These are phyloP conservation scores for Gorgonomyces haynaldii DNA, from an alignment of 192 early-diverging fungal genomes.

Conservation along the genomic window DNA sequence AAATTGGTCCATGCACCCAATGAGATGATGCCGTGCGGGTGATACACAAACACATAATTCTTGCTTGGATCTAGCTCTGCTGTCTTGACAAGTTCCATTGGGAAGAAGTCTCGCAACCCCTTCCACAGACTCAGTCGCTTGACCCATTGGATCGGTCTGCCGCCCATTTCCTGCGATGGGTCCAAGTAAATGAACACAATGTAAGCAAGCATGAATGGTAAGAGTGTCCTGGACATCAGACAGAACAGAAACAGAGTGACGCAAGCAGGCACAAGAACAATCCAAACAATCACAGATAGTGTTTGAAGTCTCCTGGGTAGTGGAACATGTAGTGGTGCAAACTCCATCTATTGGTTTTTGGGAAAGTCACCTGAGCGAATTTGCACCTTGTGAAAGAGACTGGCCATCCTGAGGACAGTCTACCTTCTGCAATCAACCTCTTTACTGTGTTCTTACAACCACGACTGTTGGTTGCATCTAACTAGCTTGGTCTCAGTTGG, in stretches of 20 bases:
- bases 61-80: constrained; percentile 66
- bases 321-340: constrained; percentile 57
- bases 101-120: constrained; percentile 73
- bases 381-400: too few relatives aligned
- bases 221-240: constrained; percentile 36
- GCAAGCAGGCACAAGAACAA: constrained; percentile 38
- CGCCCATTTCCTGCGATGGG: constrained; percentile 66
- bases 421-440: too few relatives aligned
- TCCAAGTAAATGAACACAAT: constrained; percentile 65
- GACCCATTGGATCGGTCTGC: constrained; percentile 41
- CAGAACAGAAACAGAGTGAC: constrained; percentile 48
- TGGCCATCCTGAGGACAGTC: too few relatives aligned
- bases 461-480: too few relatives aligned
- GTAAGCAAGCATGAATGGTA: constrained; percentile 48
- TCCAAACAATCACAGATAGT: constrained; percentile 48
- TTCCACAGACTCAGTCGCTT: constrained; percentile 53
- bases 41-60: constrained; percentile 88
- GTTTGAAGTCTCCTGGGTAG: constrained; percentile 59
- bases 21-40: constrained; percentile 72
- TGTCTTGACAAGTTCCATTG: constrained; percentile 67
- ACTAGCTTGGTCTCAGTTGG: too few relatives aligned
- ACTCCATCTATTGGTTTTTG: constrained; percentile 21
- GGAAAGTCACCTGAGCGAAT: too few relatives aligned
- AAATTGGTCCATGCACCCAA: constrained; percentile 74
- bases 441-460: too few relatives aligned